phyloP scores from a whole-genome alignment of 202 grass and related monocot genomes.

The Hordeum pubiflorum region DNA sequence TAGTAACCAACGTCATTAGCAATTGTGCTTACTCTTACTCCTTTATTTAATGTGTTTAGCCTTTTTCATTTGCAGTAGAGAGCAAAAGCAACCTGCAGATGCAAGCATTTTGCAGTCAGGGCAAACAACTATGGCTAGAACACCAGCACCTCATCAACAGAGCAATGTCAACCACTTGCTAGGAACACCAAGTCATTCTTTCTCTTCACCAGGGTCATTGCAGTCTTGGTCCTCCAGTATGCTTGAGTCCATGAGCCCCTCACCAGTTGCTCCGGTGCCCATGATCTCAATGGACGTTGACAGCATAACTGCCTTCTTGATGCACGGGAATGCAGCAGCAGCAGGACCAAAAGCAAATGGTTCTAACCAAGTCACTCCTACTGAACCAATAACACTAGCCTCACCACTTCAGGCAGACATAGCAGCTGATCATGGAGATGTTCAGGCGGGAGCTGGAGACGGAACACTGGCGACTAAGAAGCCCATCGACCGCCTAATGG shows the following conservation, averaged over 20 bases:
- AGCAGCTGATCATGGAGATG: not conserved
- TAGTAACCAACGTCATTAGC: not conserved
- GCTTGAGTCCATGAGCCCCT: not conserved
- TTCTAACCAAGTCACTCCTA: not conserved
- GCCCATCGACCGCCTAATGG: not conserved
- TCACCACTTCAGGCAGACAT: not conserved
- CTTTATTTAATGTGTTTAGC: not conserved
- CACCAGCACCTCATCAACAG: not conserved
- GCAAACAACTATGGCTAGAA: not conserved
- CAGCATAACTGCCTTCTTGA: not conserved
- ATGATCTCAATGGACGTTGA: not conserved
- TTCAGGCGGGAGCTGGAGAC: not conserved
- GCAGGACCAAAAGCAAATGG: not conserved
- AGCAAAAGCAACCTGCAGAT: not conserved
- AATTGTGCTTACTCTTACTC: not conserved
- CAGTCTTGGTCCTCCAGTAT: not conserved
- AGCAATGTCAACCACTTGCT: not conserved
- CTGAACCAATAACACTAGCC: not conserved
- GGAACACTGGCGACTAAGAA: not conserved
- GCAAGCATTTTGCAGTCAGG: not conserved
- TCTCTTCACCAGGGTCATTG: not conserved
- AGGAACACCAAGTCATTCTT: not conserved
- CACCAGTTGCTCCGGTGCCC: not conserved
- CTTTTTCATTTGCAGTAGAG: not conserved
- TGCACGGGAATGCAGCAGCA: not conserved